phyloP scores from a whole-genome alignment of 192 early-diverging fungal genomes.

The Mortierella claussenii region DNA sequence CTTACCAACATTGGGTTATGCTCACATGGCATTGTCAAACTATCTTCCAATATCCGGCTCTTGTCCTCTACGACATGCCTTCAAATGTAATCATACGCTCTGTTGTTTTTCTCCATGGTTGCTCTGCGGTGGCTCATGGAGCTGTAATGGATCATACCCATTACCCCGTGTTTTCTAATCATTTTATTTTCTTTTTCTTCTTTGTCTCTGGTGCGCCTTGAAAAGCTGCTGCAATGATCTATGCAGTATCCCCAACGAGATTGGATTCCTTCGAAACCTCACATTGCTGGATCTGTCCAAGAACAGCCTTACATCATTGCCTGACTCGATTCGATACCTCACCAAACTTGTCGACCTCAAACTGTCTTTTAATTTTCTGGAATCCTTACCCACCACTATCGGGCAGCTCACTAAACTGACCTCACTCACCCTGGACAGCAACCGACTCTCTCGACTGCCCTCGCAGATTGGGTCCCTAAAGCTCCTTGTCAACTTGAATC shows the following conservation, averaged over 20 bases:
- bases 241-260: conserved; percentile 72
- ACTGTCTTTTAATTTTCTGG: conserved; percentile 69
- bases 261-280: conserved; percentile 80
- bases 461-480: conserved; percentile 69
- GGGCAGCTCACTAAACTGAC: conserved; percentile 71
- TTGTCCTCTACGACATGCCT: conserved; percentile 67
- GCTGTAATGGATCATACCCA: too few relatives aligned
- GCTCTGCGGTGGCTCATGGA: too few relatives aligned
- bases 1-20: conserved; percentile 68
- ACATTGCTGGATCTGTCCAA: conserved; percentile 68
- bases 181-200: too few relatives aligned
- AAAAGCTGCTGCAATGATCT: conserved; percentile 80
- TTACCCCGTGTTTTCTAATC: too few relatives aligned
- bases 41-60: conserved; percentile 79
- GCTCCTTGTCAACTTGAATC: conserved; percentile 67
- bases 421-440: conserved; percentile 66
- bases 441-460: conserved; percentile 69
- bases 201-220: background rate
- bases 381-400: conserved; percentile 67
- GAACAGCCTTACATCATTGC: conserved; percentile 72
- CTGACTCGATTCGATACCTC: conserved; percentile 74
- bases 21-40: conserved; percentile 60
- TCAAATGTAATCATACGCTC: conserved; percentile 69
- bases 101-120: conserved; percentile 19
- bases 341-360: conserved; percentile 73